These are phyloP conservation scores for Candida tammaniensis DNA, from an alignment of 805 yeast species.

Conservation along the genomic window DNA sequence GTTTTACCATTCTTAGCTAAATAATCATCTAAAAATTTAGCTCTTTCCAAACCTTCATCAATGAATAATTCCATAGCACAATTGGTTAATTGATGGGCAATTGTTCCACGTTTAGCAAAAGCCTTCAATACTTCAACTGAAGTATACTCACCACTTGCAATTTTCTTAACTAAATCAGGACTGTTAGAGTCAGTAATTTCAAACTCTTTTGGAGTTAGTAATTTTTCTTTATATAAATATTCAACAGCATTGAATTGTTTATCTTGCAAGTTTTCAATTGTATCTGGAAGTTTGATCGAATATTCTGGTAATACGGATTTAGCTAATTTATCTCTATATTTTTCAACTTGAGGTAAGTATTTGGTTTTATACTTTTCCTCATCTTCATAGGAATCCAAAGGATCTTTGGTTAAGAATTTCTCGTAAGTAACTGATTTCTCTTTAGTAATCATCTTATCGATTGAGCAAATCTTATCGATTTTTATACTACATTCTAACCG, in stretches of 20 bases:
- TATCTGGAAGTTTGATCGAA: constrained; percentile 27
- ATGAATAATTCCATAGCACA: constrained; percentile 46
- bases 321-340: constrained; percentile 26
- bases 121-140: constrained; percentile 40
- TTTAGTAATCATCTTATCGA: constrained; percentile 4
- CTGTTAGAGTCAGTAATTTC: constrained; percentile 37
- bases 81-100: constrained; percentile 44
- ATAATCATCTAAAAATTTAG: constrained; percentile 52
- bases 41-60: constrained; percentile 57
- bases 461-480: too few species aligned
- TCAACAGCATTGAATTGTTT: constrained; percentile 36
- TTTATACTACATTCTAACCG: too few species aligned
- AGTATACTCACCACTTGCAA: constrained; percentile 31
- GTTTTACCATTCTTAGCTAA: constrained; percentile 44
- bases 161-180: constrained; percentile 24
- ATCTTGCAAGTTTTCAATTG: constrained; percentile 25
- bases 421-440: constrained; percentile 8
- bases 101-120: constrained; percentile 41
- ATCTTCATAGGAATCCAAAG: constrained; percentile 28
- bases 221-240: constrained; percentile 31
- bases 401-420: constrained; percentile 11
- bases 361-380: constrained; percentile 36
- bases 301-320: constrained; percentile 28
- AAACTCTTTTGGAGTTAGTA: constrained; percentile 32
- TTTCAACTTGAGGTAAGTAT: constrained; percentile 45